Evolutionary conservation across 192 early-diverging fungal species (phyloP).

Genomic region (Mycoemilia scoparia): DNA sequence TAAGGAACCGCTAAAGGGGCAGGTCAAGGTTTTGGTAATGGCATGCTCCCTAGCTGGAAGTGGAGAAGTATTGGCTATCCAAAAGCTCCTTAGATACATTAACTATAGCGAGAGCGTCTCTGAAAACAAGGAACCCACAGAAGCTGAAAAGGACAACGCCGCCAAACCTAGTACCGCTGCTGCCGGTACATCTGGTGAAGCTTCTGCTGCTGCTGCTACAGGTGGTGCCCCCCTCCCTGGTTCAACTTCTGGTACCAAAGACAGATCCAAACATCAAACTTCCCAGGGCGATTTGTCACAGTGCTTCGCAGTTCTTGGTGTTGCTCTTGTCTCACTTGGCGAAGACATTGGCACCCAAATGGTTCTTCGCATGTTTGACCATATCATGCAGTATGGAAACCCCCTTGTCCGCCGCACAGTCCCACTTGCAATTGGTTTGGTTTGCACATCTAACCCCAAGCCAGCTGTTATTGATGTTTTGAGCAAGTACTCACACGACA

Average conservation of each 20-base stretch:
- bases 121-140: too few relatives aligned
- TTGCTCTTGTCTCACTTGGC: conserved; percentile 91
- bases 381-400: conserved; percentile 99
- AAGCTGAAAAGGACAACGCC: too few relatives aligned
- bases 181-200: too few relatives aligned
- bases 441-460: conserved; percentile 91
- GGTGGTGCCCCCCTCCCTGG: too few relatives aligned
- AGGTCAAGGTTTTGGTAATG: conserved; percentile 73
- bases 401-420: conserved; percentile 84
- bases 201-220: too few relatives aligned
- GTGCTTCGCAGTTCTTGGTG: conserved; percentile 88
- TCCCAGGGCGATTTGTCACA: conserved; percentile 80
- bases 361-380: conserved; percentile 86
- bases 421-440: conserved; percentile 81
- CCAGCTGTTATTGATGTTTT: conserved; percentile 84
- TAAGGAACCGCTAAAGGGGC: conserved; percentile 82
- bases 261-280: too few relatives aligned
- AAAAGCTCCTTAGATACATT: conserved; percentile 94
- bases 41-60: conserved; percentile 80
- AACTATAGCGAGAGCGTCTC: too few relatives aligned
- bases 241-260: too few relatives aligned
- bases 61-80: conserved; percentile 92
- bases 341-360: conserved; percentile 94
- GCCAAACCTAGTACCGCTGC: too few relatives aligned
- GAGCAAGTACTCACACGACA: conserved; percentile 98